Evolutionary conservation across 257 asterid genomes (phyloP), one percentile per base, ranked within the genome.

Genomic region (Lycium barbarum): DNA sequence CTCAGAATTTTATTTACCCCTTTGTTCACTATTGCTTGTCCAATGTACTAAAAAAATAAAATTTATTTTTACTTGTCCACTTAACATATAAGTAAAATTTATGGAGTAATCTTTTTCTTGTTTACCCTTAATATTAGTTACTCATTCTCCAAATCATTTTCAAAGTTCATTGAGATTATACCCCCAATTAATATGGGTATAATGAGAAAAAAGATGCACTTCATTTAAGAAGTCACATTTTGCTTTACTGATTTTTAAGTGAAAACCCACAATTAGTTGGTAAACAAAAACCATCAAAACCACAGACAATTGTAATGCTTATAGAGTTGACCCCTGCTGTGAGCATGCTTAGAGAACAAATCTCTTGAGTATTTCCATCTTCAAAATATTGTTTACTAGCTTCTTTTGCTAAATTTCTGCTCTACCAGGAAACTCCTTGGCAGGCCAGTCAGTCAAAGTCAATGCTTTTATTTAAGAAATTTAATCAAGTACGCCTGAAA

Each of bases 381-480:
- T 70, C 33, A 70, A 38, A 15, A 12, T 35, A 33, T 26, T 33
- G 73, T 66, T 33, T 65, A 5, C 17, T 65, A 65, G 0, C 55
- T 4, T 72, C 0, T 11, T 18, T 43, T 40, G 36, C 12, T 17
- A 17, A 18, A 18, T 58, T 58, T 58, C 7, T 58, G 1, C 6
- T 17, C 26, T 2, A 33, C 74, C 22, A 38, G 78, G 26, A 15
- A 72, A 9, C 17, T 18, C 53, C 17, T 40, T 72, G 80, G 17
- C 10, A 17, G 6, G 4, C 12, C 0, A 12, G 18, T 70, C 59
- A 3, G 47, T 51, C 63, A 49, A 51, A 22, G 62, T 74, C 45
- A 74, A 74, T 51, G 82, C 22, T 76, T 74, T 49, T 22, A 49
- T 76, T 26, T 22, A 51, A 51, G 62, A 45, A 51, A 76, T 22